Base-by-base conservation (phyloP, 257 asterid species). In the Jacaranda copaia region DNA sequence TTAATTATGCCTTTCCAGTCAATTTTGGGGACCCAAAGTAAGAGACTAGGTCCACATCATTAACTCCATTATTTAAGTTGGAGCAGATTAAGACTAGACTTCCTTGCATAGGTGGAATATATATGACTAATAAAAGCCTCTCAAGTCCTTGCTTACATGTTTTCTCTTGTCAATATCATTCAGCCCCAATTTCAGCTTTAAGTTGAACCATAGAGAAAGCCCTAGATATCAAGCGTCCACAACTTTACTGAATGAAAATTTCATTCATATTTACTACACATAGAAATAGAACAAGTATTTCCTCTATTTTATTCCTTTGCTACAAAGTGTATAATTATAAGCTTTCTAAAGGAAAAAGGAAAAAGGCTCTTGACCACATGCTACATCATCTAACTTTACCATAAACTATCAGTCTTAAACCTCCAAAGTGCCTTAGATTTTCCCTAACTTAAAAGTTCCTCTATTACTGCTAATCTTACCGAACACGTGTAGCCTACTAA, bases 401-500 rank as follows among this genome's bases (percentile, higher is more conserved):
- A 52, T 71, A 75, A 40, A 52, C n/a, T 45, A 35, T 15, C 18
- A 51, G 15, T 13, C 56, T 51, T 51, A 11, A 16, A 51, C 18
- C 18, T 51, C 56, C 12, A 70, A 9, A 53, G n/a, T 70, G 11
- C 39, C 79, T 35, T 7, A 9, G 55, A 64, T 39, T 6, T 39
- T 32, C 49, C 15, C 51, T 52, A 15, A 75, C 38, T 67, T 51
- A 13, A 20, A 51, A 18, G 14, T 49, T 55, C 59, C 67, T 63
- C 64, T 18, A 49, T 63, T 18, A 4, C 52, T 14, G 40, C 55
- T 43, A 36, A 45, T 76, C 68, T 48, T 68, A 58, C 8, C 42
- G 56, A 77, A 35, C 68, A 69, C 3, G 8, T 20, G 63, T 58
- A 57, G 16, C 75, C 12, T 35, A 36, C 46, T 35, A 61, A 74